Percentiles rank a stretch among this genome's conserved stretches.
These are phyloP conservation scores for Penicillium pancosmium DNA, from an alignment of 495 filamentous ascomycete species.

Conservation along the genomic window DNA sequence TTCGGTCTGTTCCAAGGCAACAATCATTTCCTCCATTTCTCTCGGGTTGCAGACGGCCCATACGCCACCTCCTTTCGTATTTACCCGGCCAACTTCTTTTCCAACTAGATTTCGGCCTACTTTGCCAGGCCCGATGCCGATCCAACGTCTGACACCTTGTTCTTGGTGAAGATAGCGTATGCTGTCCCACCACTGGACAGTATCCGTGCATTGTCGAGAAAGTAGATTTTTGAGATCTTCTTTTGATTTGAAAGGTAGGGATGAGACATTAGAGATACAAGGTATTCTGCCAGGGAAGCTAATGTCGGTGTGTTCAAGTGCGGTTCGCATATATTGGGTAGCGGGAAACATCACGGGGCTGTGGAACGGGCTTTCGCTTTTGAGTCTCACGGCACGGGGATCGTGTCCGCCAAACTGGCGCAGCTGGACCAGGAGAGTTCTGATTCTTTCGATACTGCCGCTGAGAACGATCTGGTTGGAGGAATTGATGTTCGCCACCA, in stretches of 20 bases:
- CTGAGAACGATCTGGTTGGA: slow-evolving; percentile 96
- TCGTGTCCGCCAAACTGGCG: slow-evolving; percentile 93
- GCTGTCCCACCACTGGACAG: slow-evolving; percentile 91
- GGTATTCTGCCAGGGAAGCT: slow-evolving; percentile 74
- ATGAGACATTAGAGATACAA: slow-evolving; percentile 85
- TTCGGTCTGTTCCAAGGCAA: slow-evolving; percentile 75
- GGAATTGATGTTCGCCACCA: slow-evolving; percentile 92
- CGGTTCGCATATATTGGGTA: slow-evolving; percentile 65
- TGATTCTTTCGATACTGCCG: slow-evolving; percentile 83
- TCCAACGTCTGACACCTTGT: slow-evolving; percentile 79
- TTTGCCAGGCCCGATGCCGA: slow-evolving; percentile 93
- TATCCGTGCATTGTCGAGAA: slow-evolving; percentile 79
- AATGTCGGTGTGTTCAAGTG: slow-evolving; percentile 62
- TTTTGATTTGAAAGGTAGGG: slow-evolving; percentile 70
- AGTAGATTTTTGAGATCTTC: slow-evolving; percentile 75
- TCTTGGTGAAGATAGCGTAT: slow-evolving; percentile 89
- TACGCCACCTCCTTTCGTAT: slow-evolving; percentile 83
- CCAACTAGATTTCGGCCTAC: slow-evolving; percentile 93
- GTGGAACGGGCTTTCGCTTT: slow-evolving; percentile 91
- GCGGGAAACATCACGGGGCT: slow-evolving; percentile 91
- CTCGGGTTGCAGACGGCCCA: slow-evolving; percentile 87
- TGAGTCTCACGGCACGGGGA: slow-evolving; percentile 82
- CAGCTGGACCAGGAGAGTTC: slow-evolving; percentile 82
- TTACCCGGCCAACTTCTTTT: slow-evolving; percentile 87
- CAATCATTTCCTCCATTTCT: slow-evolving; percentile 77